phyloP scores from a whole-genome alignment of 2,329 filamentous ascomycete genomes.

The Emmonsia crescens region DNA sequence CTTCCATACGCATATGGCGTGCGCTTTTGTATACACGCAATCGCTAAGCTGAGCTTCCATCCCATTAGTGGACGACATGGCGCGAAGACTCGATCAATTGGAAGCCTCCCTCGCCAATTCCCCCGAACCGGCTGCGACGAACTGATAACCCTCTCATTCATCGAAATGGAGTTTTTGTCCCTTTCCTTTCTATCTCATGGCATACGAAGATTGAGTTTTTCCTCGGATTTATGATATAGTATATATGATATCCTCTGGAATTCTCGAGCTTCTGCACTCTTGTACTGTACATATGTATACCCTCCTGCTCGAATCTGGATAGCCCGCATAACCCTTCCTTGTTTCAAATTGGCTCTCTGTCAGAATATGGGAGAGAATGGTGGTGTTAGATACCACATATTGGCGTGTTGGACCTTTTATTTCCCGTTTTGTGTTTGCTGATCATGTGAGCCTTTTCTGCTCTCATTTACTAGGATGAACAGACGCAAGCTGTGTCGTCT shows the following conservation, averaged over 20 bases:
- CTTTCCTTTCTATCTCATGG: conserved; percentile 12
- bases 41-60: not conserved
- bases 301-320: not conserved
- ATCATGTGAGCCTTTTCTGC: not conserved
- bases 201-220: not conserved
- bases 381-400: not conserved
- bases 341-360: not conserved
- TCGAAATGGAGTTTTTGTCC: not conserved
- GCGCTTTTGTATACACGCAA: not conserved
- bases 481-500: not conserved
- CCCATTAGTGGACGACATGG: conserved; percentile 81
- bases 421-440: not conserved
- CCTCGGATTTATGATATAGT: not conserved
- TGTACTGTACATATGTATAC: not conserved
- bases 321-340: not conserved
- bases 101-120: conserved; percentile 59
- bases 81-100: conserved; percentile 68
- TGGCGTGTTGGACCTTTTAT: not conserved
- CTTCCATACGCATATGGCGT: not conserved
- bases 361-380: not conserved
- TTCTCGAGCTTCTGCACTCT: not conserved
- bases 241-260: not conserved
- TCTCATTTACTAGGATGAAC: not conserved
- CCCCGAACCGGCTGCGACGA: conserved; percentile 32
- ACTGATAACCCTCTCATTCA: conserved; percentile 8